Evolutionary conservation across 164 flowering plant genomes (phyloP), one percentile per base, ranked within the genome.

Genomic region (Vitis labrusca): DNA sequence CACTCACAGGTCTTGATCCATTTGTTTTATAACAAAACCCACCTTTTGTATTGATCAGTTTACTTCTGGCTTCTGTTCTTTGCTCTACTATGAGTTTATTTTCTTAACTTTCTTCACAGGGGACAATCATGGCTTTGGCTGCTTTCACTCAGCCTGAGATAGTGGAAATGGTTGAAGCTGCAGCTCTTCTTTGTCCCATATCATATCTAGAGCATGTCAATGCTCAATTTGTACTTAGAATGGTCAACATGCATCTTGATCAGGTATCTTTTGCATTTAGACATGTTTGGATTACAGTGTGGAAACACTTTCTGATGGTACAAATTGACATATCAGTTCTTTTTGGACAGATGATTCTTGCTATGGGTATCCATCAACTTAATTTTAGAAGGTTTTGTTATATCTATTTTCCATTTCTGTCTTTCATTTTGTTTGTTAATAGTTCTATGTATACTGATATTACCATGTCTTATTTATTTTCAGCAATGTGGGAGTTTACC

Each of bases 81-180:
- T 67, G 12, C 9, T 29, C 49, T 49, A 27, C n/a, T 64, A 16
- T 70, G 30, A 59, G 13, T 61, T 71, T 60, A 71, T 62, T 64
- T 48, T 47, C 14, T 72, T 54, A 44, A 7, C 53, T 16, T 76
- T 66, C 37, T 69, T 82, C 44, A 17, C 71, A 96, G 99, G 99
- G 99, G 49, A 92, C 98, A 57, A 91, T 91, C 55, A 89, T 96
- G 88, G 82, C 93, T 81, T 77, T 96, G 64, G 98, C 97, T 79
- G 94, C 97, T 67, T 81, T 93, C 67, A 89, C 97, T 55, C 88
- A 81, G 77, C 88, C 97, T 68, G 82, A 85, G 55, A 76, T 93
- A 66, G 91, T 76, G 27, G 83, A 86, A 65, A 85, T 84, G 94
- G 94, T 96, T 69, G 88, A 82, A 85, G 97, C 90, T 74, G 94